Evolutionary conservation across 768 basidiomycete species (phyloP).

Genomic region (Ramaria sp.): DNA sequence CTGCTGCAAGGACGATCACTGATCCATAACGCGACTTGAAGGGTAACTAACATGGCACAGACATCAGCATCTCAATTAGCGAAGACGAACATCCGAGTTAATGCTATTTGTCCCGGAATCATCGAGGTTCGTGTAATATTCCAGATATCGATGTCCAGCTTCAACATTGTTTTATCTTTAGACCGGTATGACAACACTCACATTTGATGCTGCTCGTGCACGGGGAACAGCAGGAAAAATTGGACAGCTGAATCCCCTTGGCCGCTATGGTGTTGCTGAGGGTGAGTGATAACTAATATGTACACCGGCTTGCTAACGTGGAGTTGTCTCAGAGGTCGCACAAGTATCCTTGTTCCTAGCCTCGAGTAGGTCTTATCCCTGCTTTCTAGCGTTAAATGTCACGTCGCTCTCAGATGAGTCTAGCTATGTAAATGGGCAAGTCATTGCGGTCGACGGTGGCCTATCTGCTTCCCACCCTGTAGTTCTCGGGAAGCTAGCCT

Average conservation of each 20-base stretch:
- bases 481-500: constrained; percentile 46
- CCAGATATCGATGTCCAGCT: not conserved
- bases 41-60: constrained; percentile 82
- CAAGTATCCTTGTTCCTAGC: constrained; percentile 79
- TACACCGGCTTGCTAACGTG: not conserved
- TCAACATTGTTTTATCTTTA: constrained; percentile 6
- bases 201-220: constrained; percentile 69
- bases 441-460: constrained; percentile 80
- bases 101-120: constrained; percentile 82
- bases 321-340: constrained; percentile 57
- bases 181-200: constrained; percentile 78
- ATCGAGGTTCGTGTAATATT: constrained; percentile 41
- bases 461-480: constrained; percentile 72
- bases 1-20: not conserved
- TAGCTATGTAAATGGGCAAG: constrained; percentile 88
- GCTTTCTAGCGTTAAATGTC: not conserved
- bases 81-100: constrained; percentile 78
- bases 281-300: constrained; percentile 32
- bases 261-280: constrained; percentile 72
- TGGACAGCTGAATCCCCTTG: constrained; percentile 76
- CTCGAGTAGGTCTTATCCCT: constrained; percentile 44
- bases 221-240: constrained; percentile 68
- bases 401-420: constrained; percentile 53
- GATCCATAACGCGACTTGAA: constrained; percentile 18
- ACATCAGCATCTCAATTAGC: constrained; percentile 73